Conservation (phyloP, 306 rosid species). For the Mucuna pruriens region DNA sequence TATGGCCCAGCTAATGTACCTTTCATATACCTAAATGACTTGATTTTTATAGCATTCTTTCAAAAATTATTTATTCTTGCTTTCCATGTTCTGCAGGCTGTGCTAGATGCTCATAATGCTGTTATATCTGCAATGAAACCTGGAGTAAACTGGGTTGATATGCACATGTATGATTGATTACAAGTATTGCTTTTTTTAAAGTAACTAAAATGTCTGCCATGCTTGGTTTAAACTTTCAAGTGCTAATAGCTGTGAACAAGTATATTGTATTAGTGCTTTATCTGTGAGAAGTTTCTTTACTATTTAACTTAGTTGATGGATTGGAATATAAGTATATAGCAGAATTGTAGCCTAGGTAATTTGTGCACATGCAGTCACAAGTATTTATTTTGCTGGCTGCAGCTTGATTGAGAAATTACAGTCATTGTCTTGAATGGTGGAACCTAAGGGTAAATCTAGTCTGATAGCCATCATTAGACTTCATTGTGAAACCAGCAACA, state of each 20-base stretch:
- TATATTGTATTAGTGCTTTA: constrained; percentile 20
- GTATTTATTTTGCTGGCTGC: not conserved
- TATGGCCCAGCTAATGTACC: constrained; percentile 19
- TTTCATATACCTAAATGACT: not conserved
- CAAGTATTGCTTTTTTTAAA: not conserved
- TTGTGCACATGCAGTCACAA: not conserved
- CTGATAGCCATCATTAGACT: constrained; percentile 13
- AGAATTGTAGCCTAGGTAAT: constrained; percentile 13
- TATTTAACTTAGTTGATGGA: constrained; percentile 21
- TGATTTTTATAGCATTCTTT: constrained; percentile 18
- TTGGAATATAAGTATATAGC: not conserved
- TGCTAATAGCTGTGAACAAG: not conserved
- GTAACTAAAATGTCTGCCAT: constrained; percentile 27
- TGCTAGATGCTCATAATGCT: constrained; percentile 87
- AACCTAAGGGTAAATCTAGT: not conserved
- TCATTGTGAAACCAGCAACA: not conserved
- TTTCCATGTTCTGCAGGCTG: constrained; percentile 66
- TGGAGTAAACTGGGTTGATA: constrained; percentile 79
- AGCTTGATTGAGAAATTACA: constrained; percentile 24
- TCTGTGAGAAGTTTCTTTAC: constrained; percentile 6
- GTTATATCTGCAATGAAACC: constrained; percentile 83
- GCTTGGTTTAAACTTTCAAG: constrained; percentile 31
- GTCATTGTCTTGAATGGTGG: not conserved
- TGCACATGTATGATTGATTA: constrained; percentile 74
- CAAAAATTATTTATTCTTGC: not conserved